phyloP scores from a whole-genome alignment of 768 basidiomycete species.

The Rhodotorula babjevae region DNA sequence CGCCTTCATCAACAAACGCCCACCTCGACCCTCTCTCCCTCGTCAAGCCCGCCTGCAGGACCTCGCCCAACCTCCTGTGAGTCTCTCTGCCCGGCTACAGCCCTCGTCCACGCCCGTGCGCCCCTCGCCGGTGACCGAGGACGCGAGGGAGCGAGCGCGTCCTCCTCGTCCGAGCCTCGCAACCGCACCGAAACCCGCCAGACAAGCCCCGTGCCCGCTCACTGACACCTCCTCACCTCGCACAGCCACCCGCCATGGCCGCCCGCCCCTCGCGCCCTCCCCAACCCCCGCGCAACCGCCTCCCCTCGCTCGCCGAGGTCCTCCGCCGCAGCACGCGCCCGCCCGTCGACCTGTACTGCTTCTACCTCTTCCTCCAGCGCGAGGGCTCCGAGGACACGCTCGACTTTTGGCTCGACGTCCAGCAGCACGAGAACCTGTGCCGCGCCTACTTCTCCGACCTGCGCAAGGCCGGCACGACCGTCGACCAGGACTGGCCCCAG shows the following conservation, averaged over 20 bases:
- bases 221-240: too few species aligned
- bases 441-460: slow-evolving; percentile 99
- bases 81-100: too few species aligned
- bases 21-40: too few species aligned
- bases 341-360: slow-evolving; percentile 83
- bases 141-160: too few species aligned
- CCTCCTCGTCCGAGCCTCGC: too few species aligned
- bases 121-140: too few species aligned
- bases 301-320: slow-evolving; percentile 31
- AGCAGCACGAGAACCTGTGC: slow-evolving; percentile 97
- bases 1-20: too few species aligned
- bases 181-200: too few species aligned
- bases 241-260: not conserved
- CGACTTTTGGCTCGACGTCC: slow-evolving; percentile 98
- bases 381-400: slow-evolving; percentile 94
- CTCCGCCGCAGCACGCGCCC: slow-evolving; percentile 49
- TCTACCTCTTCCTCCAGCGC: slow-evolving; percentile 86
- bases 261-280: not conserved
- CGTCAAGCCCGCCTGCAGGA: too few species aligned
- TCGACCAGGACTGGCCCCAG: slow-evolving; percentile 97
- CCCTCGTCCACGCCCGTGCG: too few species aligned
- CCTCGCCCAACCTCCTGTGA: too few species aligned
- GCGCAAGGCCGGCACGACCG: slow-evolving; percentile 82
- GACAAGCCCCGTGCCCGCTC: too few species aligned
- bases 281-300: slow-evolving; percentile 17